A percentile compares a stretch with the other conserved stretches of the same genome.
phyloP scores from a whole-genome alignment of 768 basidiomycete species.

The Phylloporus rhodoxanthus region DNA sequence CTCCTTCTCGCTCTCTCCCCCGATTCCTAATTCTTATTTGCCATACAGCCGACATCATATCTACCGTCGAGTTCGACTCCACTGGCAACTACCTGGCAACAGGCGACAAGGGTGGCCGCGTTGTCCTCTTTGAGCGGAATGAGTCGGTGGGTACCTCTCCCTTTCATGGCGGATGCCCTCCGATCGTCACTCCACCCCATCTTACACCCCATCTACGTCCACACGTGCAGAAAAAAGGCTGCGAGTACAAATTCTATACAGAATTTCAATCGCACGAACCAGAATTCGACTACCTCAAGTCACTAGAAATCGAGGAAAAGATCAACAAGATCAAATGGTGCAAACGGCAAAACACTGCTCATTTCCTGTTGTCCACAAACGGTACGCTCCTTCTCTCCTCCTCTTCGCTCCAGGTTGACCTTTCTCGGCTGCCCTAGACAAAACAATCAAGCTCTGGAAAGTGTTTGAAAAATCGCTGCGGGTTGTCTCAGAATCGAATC shows the following conservation, averaged over 20 bases:
- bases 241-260: conserved; percentile 99
- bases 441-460: conserved; percentile 99
- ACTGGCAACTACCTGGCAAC: conserved; percentile 99
- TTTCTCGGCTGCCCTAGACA: conserved; percentile 53
- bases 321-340: conserved; percentile 99
- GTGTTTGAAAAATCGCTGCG: conserved; percentile 98
- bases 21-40: conserved; percentile 10
- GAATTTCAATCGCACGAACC: conserved; percentile 99
- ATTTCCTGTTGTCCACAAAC: conserved; percentile 95
- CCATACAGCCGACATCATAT: conserved; percentile 93
- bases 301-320: conserved; percentile 99
- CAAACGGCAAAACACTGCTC: conserved; percentile 94
- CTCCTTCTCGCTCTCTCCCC: conserved; percentile 19
- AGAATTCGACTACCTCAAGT: conserved; percentile 99
- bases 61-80: conserved; percentile 99
- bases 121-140: conserved; percentile 97
- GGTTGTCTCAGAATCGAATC: conserved; percentile 95
- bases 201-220: conserved; percentile 16
- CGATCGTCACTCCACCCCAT: conserved; percentile 21
- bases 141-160: conserved; percentile 65
- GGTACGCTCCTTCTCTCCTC: conserved; percentile 44
- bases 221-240: conserved; percentile 84
- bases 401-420: not conserved
- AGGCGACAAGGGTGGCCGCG: conserved; percentile 98
- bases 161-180: conserved; percentile 29